Conservation (phyloP, 192 early-diverging fungal species). For the Kappamyces sp. region DNA sequence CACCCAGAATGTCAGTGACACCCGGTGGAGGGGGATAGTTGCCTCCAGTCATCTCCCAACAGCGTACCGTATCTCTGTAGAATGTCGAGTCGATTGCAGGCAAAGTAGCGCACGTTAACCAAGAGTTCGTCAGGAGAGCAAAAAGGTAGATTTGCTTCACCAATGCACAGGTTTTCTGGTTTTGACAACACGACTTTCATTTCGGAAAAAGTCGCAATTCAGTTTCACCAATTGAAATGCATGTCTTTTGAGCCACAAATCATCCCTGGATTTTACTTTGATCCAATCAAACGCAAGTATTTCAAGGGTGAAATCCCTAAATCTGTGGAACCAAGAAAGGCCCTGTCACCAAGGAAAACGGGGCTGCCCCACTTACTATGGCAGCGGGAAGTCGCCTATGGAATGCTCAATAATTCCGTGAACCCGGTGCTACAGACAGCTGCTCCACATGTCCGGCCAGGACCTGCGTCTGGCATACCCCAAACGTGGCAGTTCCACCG, state of each 20-base stretch:
- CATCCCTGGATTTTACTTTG: constrained; percentile 16
- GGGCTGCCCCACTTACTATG: too few relatives aligned
- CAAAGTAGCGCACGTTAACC: constrained; percentile 50
- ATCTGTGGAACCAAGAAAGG: too few relatives aligned
- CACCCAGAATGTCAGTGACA: constrained; percentile 63
- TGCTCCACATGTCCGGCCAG: too few relatives aligned
- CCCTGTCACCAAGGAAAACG: too few relatives aligned
- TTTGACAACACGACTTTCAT: too few relatives aligned
- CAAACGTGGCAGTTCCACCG: too few relatives aligned
- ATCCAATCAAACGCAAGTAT: constrained; percentile 13
- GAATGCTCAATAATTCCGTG: too few relatives aligned
- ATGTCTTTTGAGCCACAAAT: background rate
- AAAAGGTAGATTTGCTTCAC: too few relatives aligned
- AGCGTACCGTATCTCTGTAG: constrained; percentile 53
- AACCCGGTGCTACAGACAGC: too few relatives aligned
- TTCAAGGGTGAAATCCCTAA: constrained; percentile 1
- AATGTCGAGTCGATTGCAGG: constrained; percentile 73
- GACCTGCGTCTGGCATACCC: too few relatives aligned
- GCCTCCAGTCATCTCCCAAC: constrained; percentile 9
- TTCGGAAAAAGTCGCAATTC: background rate
- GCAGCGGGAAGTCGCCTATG: too few relatives aligned
- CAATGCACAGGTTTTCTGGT: too few relatives aligned
- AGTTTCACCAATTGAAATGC: background rate
- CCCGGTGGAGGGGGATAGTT: constrained; percentile 59
- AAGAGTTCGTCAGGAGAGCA: constrained; percentile 6